phyloP scores from a whole-genome alignment of 164 flowering plant species.

The Piper longum region DNA sequence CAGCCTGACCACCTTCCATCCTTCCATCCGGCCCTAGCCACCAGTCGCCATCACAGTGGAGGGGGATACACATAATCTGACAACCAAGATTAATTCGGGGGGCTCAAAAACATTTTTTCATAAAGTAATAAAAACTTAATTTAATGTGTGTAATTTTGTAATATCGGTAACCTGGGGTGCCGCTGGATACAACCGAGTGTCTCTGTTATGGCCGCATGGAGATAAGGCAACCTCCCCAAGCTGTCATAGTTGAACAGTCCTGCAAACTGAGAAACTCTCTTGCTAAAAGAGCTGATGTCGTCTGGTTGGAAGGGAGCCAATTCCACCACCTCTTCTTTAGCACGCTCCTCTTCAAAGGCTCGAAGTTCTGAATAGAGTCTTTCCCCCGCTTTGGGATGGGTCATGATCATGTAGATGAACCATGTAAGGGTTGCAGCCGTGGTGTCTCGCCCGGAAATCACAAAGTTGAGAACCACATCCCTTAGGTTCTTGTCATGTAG shows the following conservation, averaged over 20 bases:
- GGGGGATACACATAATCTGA: no score
- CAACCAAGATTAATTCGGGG: no score
- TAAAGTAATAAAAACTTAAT: no score
- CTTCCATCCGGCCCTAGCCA: no score
- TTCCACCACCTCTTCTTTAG: constrained; percentile 37
- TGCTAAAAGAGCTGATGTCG: constrained; percentile 31
- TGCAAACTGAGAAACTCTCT: constrained; percentile 46
- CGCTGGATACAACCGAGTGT: constrained; percentile 84
- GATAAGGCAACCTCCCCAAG: constrained; percentile 47
- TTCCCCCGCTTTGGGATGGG: constrained; percentile 44
- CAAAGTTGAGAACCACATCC: constrained; percentile 83
- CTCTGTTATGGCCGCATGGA: constrained; percentile 84
- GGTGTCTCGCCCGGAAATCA: constrained; percentile 91
- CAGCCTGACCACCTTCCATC: no score
- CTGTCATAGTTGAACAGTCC: constrained; percentile 56
- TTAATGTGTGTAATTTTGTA: background rate
- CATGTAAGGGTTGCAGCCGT: constrained; percentile 87
- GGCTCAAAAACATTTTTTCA: no score
- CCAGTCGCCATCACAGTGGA: no score
- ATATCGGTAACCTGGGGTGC: constrained; percentile 66
- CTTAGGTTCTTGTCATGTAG: constrained; percentile 69
- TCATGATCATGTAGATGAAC: constrained; percentile 76
- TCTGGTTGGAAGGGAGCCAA: constrained; percentile 24
- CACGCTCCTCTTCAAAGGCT: constrained; percentile 39
- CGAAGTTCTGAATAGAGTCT: constrained; percentile 56